phyloP scores from a whole-genome alignment of 768 basidiomycete genomes.

The Amanita subjunquillea region DNA sequence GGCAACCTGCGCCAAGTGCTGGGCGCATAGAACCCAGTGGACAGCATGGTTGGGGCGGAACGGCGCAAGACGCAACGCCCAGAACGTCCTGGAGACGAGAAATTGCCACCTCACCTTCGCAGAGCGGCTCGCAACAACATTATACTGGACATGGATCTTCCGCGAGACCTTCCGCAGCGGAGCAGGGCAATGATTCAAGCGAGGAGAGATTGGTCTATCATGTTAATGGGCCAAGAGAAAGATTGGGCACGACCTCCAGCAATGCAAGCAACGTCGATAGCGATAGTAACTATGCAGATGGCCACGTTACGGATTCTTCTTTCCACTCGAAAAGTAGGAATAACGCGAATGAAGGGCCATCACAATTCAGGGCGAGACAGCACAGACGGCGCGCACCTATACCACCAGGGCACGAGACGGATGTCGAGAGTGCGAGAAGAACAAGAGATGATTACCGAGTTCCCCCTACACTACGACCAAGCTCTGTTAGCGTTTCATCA shows the following conservation, averaged over 20 bases:
- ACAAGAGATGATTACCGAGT: not conserved
- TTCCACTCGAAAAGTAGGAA: not conserved
- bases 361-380: not conserved
- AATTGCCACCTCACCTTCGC: not conserved
- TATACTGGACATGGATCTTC: not conserved
- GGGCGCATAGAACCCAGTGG: not conserved
- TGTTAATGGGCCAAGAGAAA: not conserved
- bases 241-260: not conserved
- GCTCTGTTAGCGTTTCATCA: constrained; percentile 1
- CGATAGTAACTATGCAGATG: constrained; percentile 1
- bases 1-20: not conserved
- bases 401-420: constrained; percentile 6
- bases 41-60: not conserved
- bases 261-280: not conserved
- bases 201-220: constrained; percentile 4
- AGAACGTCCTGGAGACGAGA: not conserved
- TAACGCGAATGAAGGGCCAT: not conserved
- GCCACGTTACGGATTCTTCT: not conserved
- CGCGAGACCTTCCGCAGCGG: not conserved
- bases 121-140: not conserved
- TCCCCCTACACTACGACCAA: not conserved
- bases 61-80: not conserved
- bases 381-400: not conserved
- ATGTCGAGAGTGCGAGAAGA: constrained; percentile 5
- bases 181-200: not conserved